phyloP scores from a whole-genome alignment of 2,329 filamentous ascomycete species.

The Ceratocystis lukuohia region DNA sequence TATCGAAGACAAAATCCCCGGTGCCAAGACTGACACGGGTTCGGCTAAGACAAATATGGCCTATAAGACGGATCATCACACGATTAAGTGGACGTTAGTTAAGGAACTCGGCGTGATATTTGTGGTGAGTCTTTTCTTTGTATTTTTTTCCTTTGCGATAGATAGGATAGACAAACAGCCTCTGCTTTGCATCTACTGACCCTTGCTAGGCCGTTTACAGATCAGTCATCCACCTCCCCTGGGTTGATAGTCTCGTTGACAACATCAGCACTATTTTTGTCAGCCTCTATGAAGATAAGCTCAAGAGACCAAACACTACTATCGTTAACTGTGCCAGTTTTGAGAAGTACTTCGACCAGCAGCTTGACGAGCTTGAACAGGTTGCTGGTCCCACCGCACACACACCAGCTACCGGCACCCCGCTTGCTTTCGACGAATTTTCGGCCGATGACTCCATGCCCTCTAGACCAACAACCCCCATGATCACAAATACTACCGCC shows the following conservation, averaged over 20 bases:
- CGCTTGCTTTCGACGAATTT: constrained; percentile 10
- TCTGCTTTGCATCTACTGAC: not conserved
- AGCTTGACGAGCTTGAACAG: constrained; percentile 67
- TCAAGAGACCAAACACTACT: constrained; percentile 68
- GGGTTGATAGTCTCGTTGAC: constrained; percentile 93
- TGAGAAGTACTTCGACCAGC: constrained; percentile 87
- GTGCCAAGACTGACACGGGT: constrained; percentile 42
- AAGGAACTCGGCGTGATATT: constrained; percentile 94
- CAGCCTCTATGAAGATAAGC: constrained; percentile 75
- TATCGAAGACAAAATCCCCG: constrained; percentile 76
- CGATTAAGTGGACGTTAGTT: constrained; percentile 79
- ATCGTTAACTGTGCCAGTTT: constrained; percentile 68
- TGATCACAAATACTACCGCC: constrained; percentile 40
- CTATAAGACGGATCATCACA: constrained; percentile 88
- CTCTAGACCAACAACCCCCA: constrained; percentile 68
- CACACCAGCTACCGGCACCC: constrained; percentile 23
- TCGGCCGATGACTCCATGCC: constrained; percentile 30
- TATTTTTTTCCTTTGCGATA: not conserved
- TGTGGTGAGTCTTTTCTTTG: constrained; percentile 44
- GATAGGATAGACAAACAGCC: no score
- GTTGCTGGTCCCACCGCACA: constrained; percentile 27
- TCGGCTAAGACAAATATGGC: constrained; percentile 53
- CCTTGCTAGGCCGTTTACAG: constrained; percentile 74
- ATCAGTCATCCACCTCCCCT: constrained; percentile 83
- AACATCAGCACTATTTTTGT: constrained; percentile 89